phyloP scores from a whole-genome alignment of 2,329 filamentous ascomycete genomes.

The Ophiostoma himal-ulmi region DNA sequence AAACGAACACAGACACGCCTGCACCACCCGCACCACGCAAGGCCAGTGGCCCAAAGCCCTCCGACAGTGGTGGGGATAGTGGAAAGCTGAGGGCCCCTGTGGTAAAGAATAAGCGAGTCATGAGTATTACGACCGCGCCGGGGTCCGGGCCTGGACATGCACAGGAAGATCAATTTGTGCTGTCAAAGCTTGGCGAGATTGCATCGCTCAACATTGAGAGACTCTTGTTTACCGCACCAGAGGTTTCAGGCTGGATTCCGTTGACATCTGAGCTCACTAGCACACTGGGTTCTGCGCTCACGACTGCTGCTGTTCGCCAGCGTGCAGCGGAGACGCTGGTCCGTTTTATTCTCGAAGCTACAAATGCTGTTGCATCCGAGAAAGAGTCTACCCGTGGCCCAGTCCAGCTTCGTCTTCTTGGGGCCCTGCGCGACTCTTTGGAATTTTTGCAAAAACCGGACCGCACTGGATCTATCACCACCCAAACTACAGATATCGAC shows the following conservation, averaged over 20 bases:
- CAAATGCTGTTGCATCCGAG: conserved; percentile 49
- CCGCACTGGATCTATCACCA: conserved; percentile 41
- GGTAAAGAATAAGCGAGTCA: conserved; percentile 37
- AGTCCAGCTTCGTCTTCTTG: conserved; percentile 67
- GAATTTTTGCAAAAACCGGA: conserved; percentile 52
- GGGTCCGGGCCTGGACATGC: conserved; percentile 28
- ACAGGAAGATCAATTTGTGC: conserved; percentile 60
- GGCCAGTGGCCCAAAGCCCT: neutral
- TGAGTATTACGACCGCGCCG: conserved; percentile 44
- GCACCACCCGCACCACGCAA: neutral
- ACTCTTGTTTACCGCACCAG: conserved; percentile 60
- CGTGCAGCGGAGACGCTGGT: conserved; percentile 61
- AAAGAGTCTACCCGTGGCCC: conserved; percentile 47
- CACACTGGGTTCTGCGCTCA: conserved; percentile 43
- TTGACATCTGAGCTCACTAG: conserved; percentile 53
- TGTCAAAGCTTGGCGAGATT: conserved; percentile 68
- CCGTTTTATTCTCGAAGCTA: conserved; percentile 52
- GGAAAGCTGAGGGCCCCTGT: conserved; percentile 35
- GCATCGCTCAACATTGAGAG: conserved; percentile 69
- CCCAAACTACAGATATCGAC: conserved; percentile 62
- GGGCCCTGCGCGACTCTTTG: conserved; percentile 59
- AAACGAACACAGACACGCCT: neutral
- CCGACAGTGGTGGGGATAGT: neutral
- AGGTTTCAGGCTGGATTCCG: conserved; percentile 68
- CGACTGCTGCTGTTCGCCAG: conserved; percentile 48